Conservation (phyloP, 805 yeast genomes). For the Candida tallmaniae region DNA sequence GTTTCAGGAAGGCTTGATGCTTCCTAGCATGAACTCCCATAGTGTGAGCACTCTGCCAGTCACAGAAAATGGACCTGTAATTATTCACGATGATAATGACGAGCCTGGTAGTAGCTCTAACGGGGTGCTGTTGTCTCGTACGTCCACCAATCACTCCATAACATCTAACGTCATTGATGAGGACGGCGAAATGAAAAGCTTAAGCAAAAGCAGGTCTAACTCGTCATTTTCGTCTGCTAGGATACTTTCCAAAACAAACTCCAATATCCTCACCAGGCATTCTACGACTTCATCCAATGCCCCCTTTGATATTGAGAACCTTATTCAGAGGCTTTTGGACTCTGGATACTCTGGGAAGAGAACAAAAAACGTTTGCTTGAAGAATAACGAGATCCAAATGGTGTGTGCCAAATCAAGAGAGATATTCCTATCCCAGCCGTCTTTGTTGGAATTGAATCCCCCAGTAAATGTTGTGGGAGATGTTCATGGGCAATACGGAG, state of each 20-base stretch:
- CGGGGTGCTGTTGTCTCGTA: constrained; percentile 10
- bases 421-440: constrained; percentile 84
- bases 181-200: constrained; percentile 5
- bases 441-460: constrained; percentile 78
- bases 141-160: constrained; percentile 14
- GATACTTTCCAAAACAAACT: constrained; percentile 9
- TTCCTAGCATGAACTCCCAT: constrained; percentile 9
- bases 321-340: constrained; percentile 85
- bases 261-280: constrained; percentile 6
- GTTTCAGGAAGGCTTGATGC: constrained; percentile 3
- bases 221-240: constrained; percentile 11
- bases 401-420: constrained; percentile 88
- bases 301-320: constrained; percentile 65
- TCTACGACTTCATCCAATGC: constrained; percentile 10
- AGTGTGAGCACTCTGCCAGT: too few relatives aligned
- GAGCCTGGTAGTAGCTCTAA: neutral
- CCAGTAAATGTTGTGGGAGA: constrained; percentile 90
- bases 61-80: constrained; percentile 1
- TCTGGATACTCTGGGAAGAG: constrained; percentile 96
- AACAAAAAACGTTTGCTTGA: constrained; percentile 83
- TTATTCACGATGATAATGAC: constrained; percentile 2
- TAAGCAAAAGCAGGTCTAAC: constrained; percentile 12
- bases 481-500: constrained; percentile 95
- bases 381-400: constrained; percentile 81
- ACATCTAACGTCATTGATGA: constrained; percentile 4